Evolutionary conservation across 345 rosid genomes (phyloP).

Genomic region (Eucalyptus fibrosa): DNA sequence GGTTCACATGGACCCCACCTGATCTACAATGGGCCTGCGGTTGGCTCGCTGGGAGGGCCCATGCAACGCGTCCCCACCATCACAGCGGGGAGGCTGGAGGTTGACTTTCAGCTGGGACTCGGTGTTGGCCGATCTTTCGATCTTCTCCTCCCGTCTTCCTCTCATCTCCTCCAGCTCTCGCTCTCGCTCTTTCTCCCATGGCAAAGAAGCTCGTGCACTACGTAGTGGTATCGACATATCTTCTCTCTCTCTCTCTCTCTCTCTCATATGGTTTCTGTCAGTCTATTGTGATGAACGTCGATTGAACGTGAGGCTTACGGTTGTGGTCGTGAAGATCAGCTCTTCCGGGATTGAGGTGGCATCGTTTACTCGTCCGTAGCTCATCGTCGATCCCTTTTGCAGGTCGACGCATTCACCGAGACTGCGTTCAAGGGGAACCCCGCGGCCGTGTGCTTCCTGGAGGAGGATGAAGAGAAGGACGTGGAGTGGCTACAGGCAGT

Average conservation of each 20-base stretch:
- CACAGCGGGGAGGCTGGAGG: neutral
- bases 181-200: neutral
- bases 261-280: neutral
- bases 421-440: slow-evolving; percentile 75
- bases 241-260: neutral
- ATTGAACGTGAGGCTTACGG: neutral
- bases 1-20: neutral
- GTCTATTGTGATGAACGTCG: neutral
- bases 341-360: neutral
- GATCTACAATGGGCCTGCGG: neutral
- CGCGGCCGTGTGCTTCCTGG: slow-evolving; percentile 69
- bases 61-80: neutral
- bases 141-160: neutral
- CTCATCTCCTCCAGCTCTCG: neutral
- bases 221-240: slow-evolving; percentile 5
- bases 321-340: neutral
- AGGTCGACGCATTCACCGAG: slow-evolving; percentile 79
- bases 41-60: neutral
- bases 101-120: neutral
- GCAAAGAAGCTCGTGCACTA: slow-evolving; percentile 23
- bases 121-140: neutral
- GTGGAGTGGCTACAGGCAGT: slow-evolving; percentile 58
- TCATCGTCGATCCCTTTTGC: neutral
- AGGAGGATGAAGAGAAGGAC: slow-evolving; percentile 38
- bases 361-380: neutral